A percentile compares a stretch with the other conserved stretches of the same genome.
phyloP scores from a whole-genome alignment of 2,329 filamentous ascomycete genomes.

The Cucurbitaria berberidis region DNA sequence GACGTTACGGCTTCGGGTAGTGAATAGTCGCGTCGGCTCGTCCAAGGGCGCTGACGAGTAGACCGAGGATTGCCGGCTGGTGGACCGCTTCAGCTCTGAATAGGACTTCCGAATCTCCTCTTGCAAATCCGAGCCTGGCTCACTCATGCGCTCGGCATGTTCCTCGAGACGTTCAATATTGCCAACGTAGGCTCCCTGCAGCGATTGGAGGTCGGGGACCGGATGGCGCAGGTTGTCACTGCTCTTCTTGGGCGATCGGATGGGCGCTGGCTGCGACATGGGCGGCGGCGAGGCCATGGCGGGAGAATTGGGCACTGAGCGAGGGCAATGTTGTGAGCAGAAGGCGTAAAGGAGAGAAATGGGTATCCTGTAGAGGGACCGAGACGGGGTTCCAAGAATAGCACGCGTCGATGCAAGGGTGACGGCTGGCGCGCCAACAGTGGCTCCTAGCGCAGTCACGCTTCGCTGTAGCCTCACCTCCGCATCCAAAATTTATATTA shows the following conservation, averaged over 20 bases:
- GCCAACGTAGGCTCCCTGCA: conserved; percentile 66
- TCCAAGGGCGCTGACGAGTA: conserved; percentile 54
- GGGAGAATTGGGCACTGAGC: conserved; percentile 2
- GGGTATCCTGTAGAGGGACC: conserved; percentile 18
- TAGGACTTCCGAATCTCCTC: conserved; percentile 78
- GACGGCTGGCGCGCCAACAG: conserved; percentile 8
- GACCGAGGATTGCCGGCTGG: conserved; percentile 70
- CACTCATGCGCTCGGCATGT: conserved; percentile 74
- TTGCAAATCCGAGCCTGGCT: conserved; percentile 74
- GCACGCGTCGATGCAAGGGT: conserved; percentile 20
- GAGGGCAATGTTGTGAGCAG: neutral
- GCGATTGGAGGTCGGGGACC: conserved; percentile 65
- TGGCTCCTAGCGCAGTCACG: conserved; percentile 18
- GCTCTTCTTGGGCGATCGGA: conserved; percentile 27
- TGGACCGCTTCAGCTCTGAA: conserved; percentile 71
- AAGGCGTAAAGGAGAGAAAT: conserved; percentile 20
- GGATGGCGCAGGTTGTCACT: conserved; percentile 56
- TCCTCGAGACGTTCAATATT: conserved; percentile 78
- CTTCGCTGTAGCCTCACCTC: neutral
- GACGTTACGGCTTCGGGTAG: conserved; percentile 48
- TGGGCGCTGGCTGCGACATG: conserved; percentile 23
- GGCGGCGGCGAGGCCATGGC: conserved; percentile 34
- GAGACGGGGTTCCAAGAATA: conserved; percentile 32
- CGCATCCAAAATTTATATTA: neutral
- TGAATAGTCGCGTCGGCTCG: conserved; percentile 31